phyloP scores from a whole-genome alignment of 2,329 filamentous ascomycete species.

The Nemania bipapillata region DNA sequence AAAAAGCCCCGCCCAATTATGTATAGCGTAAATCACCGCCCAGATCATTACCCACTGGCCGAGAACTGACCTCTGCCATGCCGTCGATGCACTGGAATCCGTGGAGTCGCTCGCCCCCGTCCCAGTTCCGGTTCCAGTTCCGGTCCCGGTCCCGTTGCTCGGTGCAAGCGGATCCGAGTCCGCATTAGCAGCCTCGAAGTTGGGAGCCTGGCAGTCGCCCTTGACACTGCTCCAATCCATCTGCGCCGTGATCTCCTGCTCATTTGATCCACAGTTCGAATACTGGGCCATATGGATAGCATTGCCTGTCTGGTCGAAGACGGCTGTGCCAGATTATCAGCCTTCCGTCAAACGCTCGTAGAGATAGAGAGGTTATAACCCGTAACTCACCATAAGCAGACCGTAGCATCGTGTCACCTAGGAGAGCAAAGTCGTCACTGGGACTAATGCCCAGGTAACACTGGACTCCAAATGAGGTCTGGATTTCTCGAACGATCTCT shows the following conservation, averaged over 20 bases:
- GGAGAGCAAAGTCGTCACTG: conserved; percentile 60
- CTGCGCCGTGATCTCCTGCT: conserved; percentile 54
- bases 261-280: conserved; percentile 61
- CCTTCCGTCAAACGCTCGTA: neutral
- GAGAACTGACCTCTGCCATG: neutral
- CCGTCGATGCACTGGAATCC: conserved; percentile 2
- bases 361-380: neutral
- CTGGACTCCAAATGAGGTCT: conserved; percentile 43
- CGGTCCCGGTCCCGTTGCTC: conserved; percentile 8
- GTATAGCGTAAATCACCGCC: neutral
- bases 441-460: conserved; percentile 64
- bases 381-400: conserved; percentile 61
- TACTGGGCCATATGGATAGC: conserved; percentile 63
- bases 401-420: conserved; percentile 69
- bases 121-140: conserved; percentile 10
- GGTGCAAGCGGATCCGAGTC: conserved; percentile 23
- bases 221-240: conserved; percentile 46
- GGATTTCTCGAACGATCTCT: conserved; percentile 59
- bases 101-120: conserved; percentile 9
- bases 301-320: conserved; percentile 64
- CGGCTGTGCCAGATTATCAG: conserved; percentile 51
- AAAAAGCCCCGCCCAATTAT: neutral
- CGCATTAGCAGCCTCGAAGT: conserved; percentile 30
- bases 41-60: conserved; percentile 15
- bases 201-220: conserved; percentile 45